Conservation (phyloP, 83 land plant genomes). For the Picea mariana region DNA sequence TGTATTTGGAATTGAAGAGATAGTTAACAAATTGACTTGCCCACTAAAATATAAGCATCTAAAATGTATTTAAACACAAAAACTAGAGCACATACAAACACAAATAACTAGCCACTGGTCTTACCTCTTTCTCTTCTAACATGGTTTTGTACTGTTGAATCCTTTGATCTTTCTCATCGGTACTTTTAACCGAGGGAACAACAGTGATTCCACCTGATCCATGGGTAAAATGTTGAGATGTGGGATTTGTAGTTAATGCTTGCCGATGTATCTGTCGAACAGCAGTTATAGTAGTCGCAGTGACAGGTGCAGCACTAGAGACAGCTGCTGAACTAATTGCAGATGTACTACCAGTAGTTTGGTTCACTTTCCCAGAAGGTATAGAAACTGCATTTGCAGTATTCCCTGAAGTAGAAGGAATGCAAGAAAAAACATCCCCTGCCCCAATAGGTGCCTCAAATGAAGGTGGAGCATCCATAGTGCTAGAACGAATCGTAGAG, state of each 20-base stretch:
- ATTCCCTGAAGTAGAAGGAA: conserved; percentile 1
- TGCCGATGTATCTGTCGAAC: not conserved
- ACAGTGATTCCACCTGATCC: not conserved
- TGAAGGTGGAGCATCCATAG: not conserved
- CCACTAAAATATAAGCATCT: not conserved
- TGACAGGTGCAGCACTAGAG: not conserved
- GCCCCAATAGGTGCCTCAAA: not conserved
- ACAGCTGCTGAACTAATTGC: conserved; percentile 5
- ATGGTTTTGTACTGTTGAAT: conserved; percentile 2
- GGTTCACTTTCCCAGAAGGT: not conserved
- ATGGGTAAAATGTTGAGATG: not conserved
- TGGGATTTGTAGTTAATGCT: not conserved
- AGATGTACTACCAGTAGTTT: not conserved
- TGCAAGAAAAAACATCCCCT: not conserved
- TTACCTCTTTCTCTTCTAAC: conserved; percentile 14
- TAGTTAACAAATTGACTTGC: too few species aligned
- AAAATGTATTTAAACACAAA: not conserved
- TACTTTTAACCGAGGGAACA: not conserved
- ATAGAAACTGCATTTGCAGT: not conserved
- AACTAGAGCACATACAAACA: not conserved
- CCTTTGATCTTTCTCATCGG: conserved; percentile 9
- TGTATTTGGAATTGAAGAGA: not conserved
- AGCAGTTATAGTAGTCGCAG: not conserved
- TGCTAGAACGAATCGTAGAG: not conserved
- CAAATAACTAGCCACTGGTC: not conserved